These are phyloP conservation scores for Carallia brachiata DNA, from an alignment of 345 rosid species.

Conservation along the genomic window DNA sequence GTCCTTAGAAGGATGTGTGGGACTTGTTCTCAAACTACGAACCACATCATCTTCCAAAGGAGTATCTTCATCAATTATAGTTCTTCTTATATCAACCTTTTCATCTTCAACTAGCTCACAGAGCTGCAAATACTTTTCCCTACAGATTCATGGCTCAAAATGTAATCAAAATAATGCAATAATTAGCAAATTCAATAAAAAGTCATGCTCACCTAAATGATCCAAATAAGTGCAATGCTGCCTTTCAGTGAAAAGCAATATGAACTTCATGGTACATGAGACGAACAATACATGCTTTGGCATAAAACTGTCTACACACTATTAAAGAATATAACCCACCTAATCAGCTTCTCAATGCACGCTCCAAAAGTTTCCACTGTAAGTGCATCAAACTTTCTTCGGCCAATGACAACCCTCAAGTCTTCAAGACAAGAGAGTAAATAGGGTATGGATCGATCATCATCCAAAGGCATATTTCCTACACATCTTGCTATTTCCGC, in stretches of 20 bases:
- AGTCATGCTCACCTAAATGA: too few species aligned
- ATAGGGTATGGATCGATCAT: conserved; percentile 66
- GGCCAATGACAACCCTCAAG: conserved; percentile 74
- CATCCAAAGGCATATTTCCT: conserved; percentile 71
- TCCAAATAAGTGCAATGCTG: too few species aligned
- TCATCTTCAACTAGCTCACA: conserved; percentile 92
- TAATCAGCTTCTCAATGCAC: conserved; percentile 89
- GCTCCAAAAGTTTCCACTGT: conserved; percentile 94
- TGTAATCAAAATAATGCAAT: neutral
- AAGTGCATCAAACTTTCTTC: conserved; percentile 91
- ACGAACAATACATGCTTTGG: neutral
- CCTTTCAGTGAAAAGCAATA: too few species aligned
- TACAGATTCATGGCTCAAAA: conserved; percentile 26
- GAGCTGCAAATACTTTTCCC: conserved; percentile 97
- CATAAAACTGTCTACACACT: conserved; percentile 5
- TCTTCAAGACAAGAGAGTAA: conserved; percentile 80
- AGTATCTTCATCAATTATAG: conserved; percentile 89
- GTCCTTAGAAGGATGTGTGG: conserved; percentile 79
- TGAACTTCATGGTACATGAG: neutral
- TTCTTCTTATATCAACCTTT: conserved; percentile 77
- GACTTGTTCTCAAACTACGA: conserved; percentile 93
- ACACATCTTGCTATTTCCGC: conserved; percentile 96
- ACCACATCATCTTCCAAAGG: conserved; percentile 98
- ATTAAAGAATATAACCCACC: conserved; percentile 43
- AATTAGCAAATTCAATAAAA: too few species aligned